phyloP scores from a whole-genome alignment of 2,329 filamentous ascomycete species.

The Xylariomycetidae sp. region DNA sequence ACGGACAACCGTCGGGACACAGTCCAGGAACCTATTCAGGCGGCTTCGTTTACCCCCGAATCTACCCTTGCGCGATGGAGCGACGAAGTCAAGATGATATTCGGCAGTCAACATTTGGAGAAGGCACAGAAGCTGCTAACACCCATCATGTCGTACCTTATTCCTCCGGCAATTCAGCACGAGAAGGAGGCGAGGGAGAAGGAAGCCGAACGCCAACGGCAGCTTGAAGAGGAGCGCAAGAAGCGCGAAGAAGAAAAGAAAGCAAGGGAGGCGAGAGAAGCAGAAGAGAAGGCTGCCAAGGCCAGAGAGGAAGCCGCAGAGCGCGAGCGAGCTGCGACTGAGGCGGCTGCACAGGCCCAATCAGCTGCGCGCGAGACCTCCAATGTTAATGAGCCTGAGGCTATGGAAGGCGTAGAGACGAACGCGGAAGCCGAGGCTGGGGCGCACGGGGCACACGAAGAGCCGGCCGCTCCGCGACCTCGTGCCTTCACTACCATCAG shows the following conservation, averaged over 20 bases:
- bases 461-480: slow-evolving; percentile 43
- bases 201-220: slow-evolving; percentile 48
- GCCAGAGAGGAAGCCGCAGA: slow-evolving; percentile 71
- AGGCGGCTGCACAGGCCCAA: slow-evolving; percentile 39
- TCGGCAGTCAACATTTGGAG: slow-evolving; percentile 64
- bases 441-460: slow-evolving; percentile 32
- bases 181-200: slow-evolving; percentile 67
- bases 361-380: slow-evolving; percentile 35
- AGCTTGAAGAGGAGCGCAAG: slow-evolving; percentile 55
- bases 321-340: slow-evolving; percentile 58
- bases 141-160: slow-evolving; percentile 66
- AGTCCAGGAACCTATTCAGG: slow-evolving; percentile 62
- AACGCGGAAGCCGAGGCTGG: slow-evolving; percentile 27
- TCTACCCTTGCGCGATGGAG: slow-evolving; percentile 76
- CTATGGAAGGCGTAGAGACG: slow-evolving; percentile 29
- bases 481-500: slow-evolving; percentile 80
- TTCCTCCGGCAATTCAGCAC: slow-evolving; percentile 78
- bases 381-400: slow-evolving; percentile 24
- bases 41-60: slow-evolving; percentile 68
- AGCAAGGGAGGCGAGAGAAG: slow-evolving; percentile 66
- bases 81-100: slow-evolving; percentile 85
- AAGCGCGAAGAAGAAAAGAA: slow-evolving; percentile 61
- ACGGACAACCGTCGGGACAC: slow-evolving; percentile 45
- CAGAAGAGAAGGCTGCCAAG: slow-evolving; percentile 59
- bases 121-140: slow-evolving; percentile 64